phyloP scores from a whole-genome alignment of 2,329 filamentous ascomycete species.

The Neonectria faginata region DNA sequence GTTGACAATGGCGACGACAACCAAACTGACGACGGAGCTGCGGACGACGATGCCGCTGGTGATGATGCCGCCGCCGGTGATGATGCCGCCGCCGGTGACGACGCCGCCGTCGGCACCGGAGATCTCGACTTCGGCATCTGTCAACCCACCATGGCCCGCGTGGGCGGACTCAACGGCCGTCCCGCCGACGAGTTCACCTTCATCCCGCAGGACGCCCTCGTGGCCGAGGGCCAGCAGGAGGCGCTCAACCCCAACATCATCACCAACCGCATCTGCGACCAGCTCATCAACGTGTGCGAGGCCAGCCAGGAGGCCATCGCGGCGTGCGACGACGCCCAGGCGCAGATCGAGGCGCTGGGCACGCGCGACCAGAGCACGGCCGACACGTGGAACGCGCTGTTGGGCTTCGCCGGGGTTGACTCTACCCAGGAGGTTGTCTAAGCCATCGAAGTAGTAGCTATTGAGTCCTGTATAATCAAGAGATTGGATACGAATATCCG shows the following conservation, averaged over 20 bases:
- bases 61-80: slow-evolving; percentile 40
- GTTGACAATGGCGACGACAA: slow-evolving; percentile 19
- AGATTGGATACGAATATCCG: neutral
- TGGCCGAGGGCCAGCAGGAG: slow-evolving; percentile 71
- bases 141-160: slow-evolving; percentile 69
- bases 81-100: slow-evolving; percentile 43
- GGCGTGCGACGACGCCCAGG: slow-evolving; percentile 65
- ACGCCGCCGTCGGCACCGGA: slow-evolving; percentile 48
- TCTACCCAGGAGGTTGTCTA: slow-evolving; percentile 38
- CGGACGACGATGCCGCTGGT: slow-evolving; percentile 19
- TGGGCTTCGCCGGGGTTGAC: slow-evolving; percentile 51
- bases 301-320: slow-evolving; percentile 70
- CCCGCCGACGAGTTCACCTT: slow-evolving; percentile 72
- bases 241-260: slow-evolving; percentile 80
- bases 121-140: slow-evolving; percentile 65
- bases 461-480: neutral
- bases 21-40: neutral
- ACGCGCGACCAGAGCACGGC: slow-evolving; percentile 62
- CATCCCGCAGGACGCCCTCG: slow-evolving; percentile 71
- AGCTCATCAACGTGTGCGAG: slow-evolving; percentile 74
- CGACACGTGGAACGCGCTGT: slow-evolving; percentile 58
- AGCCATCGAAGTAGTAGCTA: neutral
- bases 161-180: slow-evolving; percentile 68
- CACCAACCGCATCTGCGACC: slow-evolving; percentile 78
- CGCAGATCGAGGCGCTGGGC: slow-evolving; percentile 61